These are phyloP conservation scores for Trypanosoma cruzi DNA, from an alignment of 208 protist species.

Conservation along the genomic window DNA sequence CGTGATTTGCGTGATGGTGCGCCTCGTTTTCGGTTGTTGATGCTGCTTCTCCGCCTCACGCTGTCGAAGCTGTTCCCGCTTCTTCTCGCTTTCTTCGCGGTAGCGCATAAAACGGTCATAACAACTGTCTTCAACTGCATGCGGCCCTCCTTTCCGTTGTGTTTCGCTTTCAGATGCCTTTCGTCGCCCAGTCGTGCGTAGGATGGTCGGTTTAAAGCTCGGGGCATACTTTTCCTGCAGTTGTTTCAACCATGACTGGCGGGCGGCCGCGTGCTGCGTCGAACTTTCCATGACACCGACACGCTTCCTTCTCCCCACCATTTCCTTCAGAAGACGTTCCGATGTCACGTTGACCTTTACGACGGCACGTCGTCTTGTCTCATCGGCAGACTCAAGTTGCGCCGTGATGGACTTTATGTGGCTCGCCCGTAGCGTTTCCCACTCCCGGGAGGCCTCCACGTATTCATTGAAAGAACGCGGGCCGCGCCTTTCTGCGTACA, in stretches of 20 bases:
- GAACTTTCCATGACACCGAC: background rate
- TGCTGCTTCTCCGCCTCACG: constrained; percentile 18
- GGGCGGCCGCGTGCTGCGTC: constrained; percentile 2
- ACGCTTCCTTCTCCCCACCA: constrained; percentile 1
- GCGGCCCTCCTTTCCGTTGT: constrained; percentile 8
- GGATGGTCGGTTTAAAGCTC: constrained; percentile 28
- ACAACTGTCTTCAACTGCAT: constrained; percentile 20
- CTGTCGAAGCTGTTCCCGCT: constrained; percentile 14
- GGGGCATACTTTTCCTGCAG: constrained; percentile 19
- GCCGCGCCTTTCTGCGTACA: background rate
- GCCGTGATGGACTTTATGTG: background rate
- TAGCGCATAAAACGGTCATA: constrained; percentile 25
- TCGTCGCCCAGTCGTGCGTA: constrained; percentile 4
- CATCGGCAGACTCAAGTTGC: background rate
- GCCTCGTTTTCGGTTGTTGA: constrained; percentile 5
- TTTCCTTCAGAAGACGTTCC: constrained; percentile 8
- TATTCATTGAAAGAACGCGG: background rate
- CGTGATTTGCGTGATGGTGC: constrained; percentile 7
- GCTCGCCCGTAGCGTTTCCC: constrained; percentile 4
- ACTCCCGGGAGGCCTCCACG: constrained; percentile 12
- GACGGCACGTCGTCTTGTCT: background rate
- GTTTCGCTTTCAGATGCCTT: constrained; percentile 7
- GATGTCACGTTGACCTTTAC: background rate
- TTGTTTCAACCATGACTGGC: background rate
- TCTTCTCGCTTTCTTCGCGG: constrained; percentile 20